Evolutionary conservation across 306 rosid species (phyloP), one percentile per base, ranked within the genome.

Genomic region (Rosa persica): DNA sequence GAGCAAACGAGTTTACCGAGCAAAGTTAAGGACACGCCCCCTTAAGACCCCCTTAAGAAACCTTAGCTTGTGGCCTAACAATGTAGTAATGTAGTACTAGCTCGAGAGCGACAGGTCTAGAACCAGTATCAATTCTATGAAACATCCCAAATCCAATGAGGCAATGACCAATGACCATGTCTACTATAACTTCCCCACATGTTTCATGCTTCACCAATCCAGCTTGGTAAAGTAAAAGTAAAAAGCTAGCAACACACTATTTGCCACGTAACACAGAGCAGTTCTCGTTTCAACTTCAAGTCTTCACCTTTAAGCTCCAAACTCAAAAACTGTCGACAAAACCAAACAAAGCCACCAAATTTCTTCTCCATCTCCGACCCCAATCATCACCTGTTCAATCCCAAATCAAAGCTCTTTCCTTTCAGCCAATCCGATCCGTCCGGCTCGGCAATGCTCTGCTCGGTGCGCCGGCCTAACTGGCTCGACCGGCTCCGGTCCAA

Each of bases 401-500:
- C 20, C 43, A 76, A 30, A 62, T 48, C 61, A 22, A n/a, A 62
- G 5, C 6, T n/a, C 19, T 13, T 5, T 44, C 22, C 20, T 36
- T 16, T 9, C 22, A 10, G 5, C 73, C 61, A 42, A 55, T 71
- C 67, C 27, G 68, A 72, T 76, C 70, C 11, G 62, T 46, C 55
- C 75, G 51, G 52, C 51, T 73, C 67, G 47, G 9, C 88, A 27
- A 94, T 94, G 98, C 88, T 90, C 85, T 90, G 91, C 80, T 90
- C 97, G 6, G 77, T 74, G 15, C 93, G 80, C 87, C 85, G 85
- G 64, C 83, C 89, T 1, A 90, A 84, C 78, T 94, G 97, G 99
- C 90, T 95, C 62, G 93, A 91, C 87, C 93, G 99, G 4, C 98
- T 95, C 77, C 94, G 98, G 20, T 91, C 94, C 81, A 89, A 47